Evolutionary conservation across 116 monocot genomes (phyloP).

Genomic region (Iris pallida): DNA sequence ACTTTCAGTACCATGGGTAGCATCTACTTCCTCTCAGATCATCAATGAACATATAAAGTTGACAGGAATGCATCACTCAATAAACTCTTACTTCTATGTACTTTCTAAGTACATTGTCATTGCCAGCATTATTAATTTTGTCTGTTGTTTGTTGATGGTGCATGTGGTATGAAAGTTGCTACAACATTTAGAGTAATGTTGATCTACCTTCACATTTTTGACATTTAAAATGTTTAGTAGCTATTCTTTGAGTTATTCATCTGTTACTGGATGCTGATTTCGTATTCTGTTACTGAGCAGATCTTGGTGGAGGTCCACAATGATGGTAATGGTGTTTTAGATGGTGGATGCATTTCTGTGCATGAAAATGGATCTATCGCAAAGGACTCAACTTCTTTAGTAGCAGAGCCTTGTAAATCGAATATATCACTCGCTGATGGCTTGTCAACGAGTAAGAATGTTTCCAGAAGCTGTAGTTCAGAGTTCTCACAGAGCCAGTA

Average conservation of each 20-base stretch:
- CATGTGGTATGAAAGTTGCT: not conserved
- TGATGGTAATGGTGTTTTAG: slow-evolving; percentile 43
- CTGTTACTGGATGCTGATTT: not conserved
- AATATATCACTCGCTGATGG: slow-evolving; percentile 47
- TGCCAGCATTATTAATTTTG: too few species aligned
- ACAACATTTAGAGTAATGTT: not conserved
- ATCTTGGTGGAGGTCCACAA: slow-evolving; percentile 78
- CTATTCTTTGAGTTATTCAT: not conserved
- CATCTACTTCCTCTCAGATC: too few species aligned
- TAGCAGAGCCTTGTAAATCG: slow-evolving; percentile 45
- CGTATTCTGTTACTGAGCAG: slow-evolving; percentile 34
- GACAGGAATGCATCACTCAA: too few species aligned
- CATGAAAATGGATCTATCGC: slow-evolving; percentile 74
- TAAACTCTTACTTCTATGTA: too few species aligned
- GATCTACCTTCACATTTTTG: not conserved
- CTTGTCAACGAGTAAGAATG: slow-evolving; percentile 54
- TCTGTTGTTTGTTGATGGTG: too few species aligned
- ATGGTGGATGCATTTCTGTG: slow-evolving; percentile 44
- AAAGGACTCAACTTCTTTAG: slow-evolving; percentile 53
- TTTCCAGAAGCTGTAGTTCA: slow-evolving; percentile 57
- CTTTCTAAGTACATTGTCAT: too few species aligned
- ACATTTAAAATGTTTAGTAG: not conserved
- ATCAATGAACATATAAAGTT: too few species aligned
- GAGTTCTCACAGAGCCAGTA: slow-evolving; percentile 59
- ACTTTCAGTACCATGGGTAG: too few species aligned